A percentile compares a stretch with the other conserved stretches of the same genome.
Evolutionary conservation across 225 moss, liverwort and hornwort species (phyloP).

Genomic region (Pseudoscleropodium purum): DNA sequence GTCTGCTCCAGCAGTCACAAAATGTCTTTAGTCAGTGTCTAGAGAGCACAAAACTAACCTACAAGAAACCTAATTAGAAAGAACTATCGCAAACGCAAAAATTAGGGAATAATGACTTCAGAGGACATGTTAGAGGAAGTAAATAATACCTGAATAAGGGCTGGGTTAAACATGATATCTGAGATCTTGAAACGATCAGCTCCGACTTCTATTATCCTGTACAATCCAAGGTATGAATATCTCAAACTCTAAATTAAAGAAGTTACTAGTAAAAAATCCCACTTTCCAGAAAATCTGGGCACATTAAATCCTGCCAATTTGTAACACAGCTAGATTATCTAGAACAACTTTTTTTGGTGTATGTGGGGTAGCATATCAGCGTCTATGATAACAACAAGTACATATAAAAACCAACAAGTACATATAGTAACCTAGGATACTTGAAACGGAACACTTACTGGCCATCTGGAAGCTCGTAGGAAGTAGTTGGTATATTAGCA

Average conservation of each 20-base stretch:
- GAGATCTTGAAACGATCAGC: constrained; percentile 90
- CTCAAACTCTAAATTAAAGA: neutral
- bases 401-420: neutral
- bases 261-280: neutral
- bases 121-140: neutral
- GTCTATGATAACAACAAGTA: neutral
- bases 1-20: constrained; percentile 33
- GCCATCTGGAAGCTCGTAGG: constrained; percentile 94
- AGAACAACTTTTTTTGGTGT: neutral
- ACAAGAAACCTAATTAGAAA: neutral
- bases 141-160: constrained; percentile 57
- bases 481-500: constrained; percentile 85
- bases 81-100: neutral
- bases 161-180: constrained; percentile 85
- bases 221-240: neutral
- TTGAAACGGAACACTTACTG: constrained; percentile 46
- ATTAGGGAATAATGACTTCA: neutral
- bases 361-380: no score
- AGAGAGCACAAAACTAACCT: neutral
- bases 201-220: constrained; percentile 79
- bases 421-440: neutral
- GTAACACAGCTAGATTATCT: neutral
- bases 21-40: neutral
- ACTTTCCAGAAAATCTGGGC: neutral
- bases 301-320: neutral